Evolutionary conservation across 208 protist genomes (phyloP), one percentile per base, ranked within the genome.

Genomic region (Wallacemonas rigidus): DNA sequence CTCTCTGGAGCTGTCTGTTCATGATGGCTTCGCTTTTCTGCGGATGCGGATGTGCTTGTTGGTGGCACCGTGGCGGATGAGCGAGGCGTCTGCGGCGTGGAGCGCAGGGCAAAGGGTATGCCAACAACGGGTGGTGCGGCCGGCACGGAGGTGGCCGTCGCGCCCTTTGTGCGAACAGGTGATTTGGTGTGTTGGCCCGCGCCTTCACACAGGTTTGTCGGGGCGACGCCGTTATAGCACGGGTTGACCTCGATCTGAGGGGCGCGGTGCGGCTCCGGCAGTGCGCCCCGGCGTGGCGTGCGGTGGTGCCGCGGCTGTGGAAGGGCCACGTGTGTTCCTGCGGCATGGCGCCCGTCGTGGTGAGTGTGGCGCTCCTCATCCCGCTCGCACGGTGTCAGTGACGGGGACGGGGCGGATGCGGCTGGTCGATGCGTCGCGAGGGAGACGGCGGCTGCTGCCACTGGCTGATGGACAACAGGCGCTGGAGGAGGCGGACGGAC

Each of bases 371-470:
- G 26, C 3, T 55, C 51, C 3, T 69, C 64, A 9, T 69, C 64
- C 36, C 26, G 51, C 47, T 69, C 64, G 64, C 51, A 45, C 48
- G 64, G 64, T 5, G 64, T 69, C 64, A 40, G 6, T n/a, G 64
- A 69, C 0, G 64, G 64, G 3, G 64, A 69, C 4, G 64, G 64
- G 4, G 64, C 64, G 7, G 50, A 58, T n/a, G 64, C 50, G 0
- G 54, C 63, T 6, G n/a, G 43, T 17, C 7, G 61, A 1, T 14
- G 7, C 14, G 26, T 26, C 26, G 26, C 26, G 26, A 26, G 26
- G 26, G 26, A 1, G 26, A 26, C 26, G 26, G 26, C 26, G 26
- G 26, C 26, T 0, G 26, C 26, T 26, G 0, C 26, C 26, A 26
- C 26, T 26, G 26, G 26, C 26, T 26, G 26, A 26, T 26, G 26